Evolutionary conservation across 177 flowering plant species (phyloP).

Genomic region (Vitis hybrid): DNA sequence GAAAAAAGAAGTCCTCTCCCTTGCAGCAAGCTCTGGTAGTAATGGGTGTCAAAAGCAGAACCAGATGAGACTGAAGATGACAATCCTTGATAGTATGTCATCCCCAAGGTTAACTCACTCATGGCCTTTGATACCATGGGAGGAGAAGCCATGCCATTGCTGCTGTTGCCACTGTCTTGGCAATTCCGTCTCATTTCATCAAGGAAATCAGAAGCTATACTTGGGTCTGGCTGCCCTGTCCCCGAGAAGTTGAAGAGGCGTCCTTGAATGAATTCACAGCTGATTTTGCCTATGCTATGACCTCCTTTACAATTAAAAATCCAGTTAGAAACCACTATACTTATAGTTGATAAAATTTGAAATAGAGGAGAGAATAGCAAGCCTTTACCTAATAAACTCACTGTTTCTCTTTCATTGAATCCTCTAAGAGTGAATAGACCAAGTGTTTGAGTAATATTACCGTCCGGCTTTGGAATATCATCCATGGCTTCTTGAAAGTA

Average conservation of each 20-base stretch:
- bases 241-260: constrained; percentile 40
- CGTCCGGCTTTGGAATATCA: constrained; percentile 42
- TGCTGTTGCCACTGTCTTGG: constrained; percentile 3
- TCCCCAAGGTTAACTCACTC: constrained; percentile 4
- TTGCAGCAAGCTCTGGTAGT: constrained; percentile 34
- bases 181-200: constrained; percentile 24
- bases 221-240: constrained; percentile 40
- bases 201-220: constrained; percentile 30
- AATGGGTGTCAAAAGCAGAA: constrained; percentile 35
- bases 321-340: no score
- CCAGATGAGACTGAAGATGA: constrained; percentile 18
- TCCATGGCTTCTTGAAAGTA: constrained; percentile 24
- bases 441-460: constrained; percentile 24
- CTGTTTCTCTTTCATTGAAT: constrained; percentile 45
- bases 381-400: constrained; percentile 41
- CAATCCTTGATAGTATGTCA: constrained; percentile 2
- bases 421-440: constrained; percentile 35
- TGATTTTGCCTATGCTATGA: constrained; percentile 40
- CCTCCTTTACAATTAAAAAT: constrained; percentile 16
- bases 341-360: no score
- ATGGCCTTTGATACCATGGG: constrained; percentile 6
- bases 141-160: constrained; percentile 7
- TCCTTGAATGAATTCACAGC: constrained; percentile 35
- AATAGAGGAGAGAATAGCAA: not conserved
- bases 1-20: constrained; percentile 51